Evolutionary conservation across 2,329 filamentous ascomycete species (phyloP).

Genomic region (Cladorrhinum sp.): DNA sequence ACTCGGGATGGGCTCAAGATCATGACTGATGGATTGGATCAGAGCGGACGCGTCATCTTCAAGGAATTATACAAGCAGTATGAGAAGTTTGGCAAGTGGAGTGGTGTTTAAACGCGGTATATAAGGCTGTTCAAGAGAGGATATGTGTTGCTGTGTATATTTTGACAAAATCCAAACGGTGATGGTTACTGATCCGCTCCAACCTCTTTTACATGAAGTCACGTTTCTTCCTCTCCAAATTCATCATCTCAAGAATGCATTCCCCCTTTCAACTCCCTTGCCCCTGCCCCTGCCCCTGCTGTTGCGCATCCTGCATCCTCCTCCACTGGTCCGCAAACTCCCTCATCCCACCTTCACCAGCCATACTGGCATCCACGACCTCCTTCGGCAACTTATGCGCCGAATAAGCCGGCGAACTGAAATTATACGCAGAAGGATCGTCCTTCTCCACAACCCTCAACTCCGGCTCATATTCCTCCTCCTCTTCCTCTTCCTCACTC

Average conservation of each 20-base stretch:
- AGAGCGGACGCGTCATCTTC: slow-evolving; percentile 56
- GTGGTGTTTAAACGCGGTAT: slow-evolving; percentile 44
- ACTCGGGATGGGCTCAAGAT: slow-evolving; percentile 52
- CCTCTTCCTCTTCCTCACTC: slow-evolving; percentile 60
- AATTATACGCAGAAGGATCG: slow-evolving; percentile 85
- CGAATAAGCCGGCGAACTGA: slow-evolving; percentile 82
- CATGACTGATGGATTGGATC: slow-evolving; percentile 58
- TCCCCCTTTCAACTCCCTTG: too few species aligned
- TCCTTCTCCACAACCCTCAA: slow-evolving; percentile 78
- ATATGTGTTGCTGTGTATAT: neutral
- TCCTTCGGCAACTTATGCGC: slow-evolving; percentile 94
- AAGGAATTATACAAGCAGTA: slow-evolving; percentile 58
- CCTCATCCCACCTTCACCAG: slow-evolving; percentile 70
- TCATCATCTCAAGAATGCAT: too few species aligned
- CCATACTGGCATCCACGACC: slow-evolving; percentile 70
- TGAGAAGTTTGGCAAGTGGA: slow-evolving; percentile 63
- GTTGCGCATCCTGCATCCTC: slow-evolving; percentile 41
- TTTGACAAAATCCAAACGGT: slow-evolving; percentile 1
- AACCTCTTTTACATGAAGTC: too few species aligned
- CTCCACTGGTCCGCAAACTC: slow-evolving; percentile 79
- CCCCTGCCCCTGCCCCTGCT: neutral
- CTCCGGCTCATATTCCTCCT: slow-evolving; percentile 66
- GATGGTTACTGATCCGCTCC: too few species aligned
- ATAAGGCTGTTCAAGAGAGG: neutral
- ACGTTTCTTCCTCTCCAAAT: too few species aligned